Conservation (phyloP, 2,329 filamentous ascomycete genomes). For the Zalaria sp. region DNA sequence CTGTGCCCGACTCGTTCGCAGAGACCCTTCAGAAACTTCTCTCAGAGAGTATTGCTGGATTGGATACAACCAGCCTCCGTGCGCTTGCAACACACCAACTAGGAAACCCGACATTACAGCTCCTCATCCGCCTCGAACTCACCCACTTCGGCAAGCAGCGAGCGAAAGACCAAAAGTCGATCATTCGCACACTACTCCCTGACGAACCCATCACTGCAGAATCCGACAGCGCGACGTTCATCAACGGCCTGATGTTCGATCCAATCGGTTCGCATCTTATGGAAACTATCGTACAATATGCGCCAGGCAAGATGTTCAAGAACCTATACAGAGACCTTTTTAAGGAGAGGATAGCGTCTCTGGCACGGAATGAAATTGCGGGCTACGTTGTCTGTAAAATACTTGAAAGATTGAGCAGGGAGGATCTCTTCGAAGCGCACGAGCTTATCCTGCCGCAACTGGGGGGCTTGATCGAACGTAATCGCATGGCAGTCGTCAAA, state of each 20-base stretch:
- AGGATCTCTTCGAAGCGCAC: slow-evolving; percentile 65
- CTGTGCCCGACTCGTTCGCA: slow-evolving; percentile 67
- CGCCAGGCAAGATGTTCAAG: slow-evolving; percentile 85
- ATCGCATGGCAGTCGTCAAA: slow-evolving; percentile 65
- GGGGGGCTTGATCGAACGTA: slow-evolving; percentile 56
- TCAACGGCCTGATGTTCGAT: slow-evolving; percentile 81
- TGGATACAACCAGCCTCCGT: slow-evolving; percentile 69
- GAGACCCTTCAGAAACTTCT: slow-evolving; percentile 72
- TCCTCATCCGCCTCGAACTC: slow-evolving; percentile 78
- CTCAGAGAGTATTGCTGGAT: slow-evolving; percentile 53
- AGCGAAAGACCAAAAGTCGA: slow-evolving; percentile 48
- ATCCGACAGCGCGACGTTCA: slow-evolving; percentile 61
- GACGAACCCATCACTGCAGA: slow-evolving; percentile 63
- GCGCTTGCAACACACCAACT: slow-evolving; percentile 78
- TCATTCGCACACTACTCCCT: slow-evolving; percentile 66
- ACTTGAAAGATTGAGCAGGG: slow-evolving; percentile 70
- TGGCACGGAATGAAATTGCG: slow-evolving; percentile 81
- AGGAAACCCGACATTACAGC: slow-evolving; percentile 84
- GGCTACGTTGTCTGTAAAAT: slow-evolving; percentile 76
- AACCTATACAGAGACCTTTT: slow-evolving; percentile 68
- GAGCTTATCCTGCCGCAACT: slow-evolving; percentile 60
- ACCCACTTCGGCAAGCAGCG: slow-evolving; percentile 55
- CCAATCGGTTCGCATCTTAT: slow-evolving; percentile 78
- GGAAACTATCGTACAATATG: slow-evolving; percentile 68
- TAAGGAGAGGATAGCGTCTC: slow-evolving; percentile 61